A percentile compares a stretch with the other conserved stretches of the same genome.
phyloP scores from a whole-genome alignment of 1,284 basidiomycete genomes.

The Mycena citricolor region DNA sequence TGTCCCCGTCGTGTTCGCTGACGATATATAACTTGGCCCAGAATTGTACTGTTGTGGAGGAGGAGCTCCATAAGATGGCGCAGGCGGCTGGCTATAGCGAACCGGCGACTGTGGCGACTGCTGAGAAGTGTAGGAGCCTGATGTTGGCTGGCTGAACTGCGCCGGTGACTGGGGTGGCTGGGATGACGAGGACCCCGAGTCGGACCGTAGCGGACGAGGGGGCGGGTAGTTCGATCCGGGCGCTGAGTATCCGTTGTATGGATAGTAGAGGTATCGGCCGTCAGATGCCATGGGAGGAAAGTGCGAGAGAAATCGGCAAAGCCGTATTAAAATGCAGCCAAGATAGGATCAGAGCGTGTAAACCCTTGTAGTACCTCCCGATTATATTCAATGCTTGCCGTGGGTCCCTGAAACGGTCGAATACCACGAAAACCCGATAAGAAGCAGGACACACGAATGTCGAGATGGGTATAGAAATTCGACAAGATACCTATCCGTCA shows the following conservation, averaged over 20 bases:
- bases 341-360: too few relatives aligned
- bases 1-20: slow-evolving; percentile 4
- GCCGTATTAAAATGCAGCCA: too few relatives aligned
- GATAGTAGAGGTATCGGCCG: slow-evolving; percentile 57
- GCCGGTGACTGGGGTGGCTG: slow-evolving; percentile 21
- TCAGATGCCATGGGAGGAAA: slow-evolving; percentile 48
- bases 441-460: too few relatives aligned
- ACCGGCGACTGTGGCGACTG: slow-evolving; percentile 31
- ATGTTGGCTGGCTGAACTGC: slow-evolving; percentile 32
- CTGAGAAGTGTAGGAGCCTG: slow-evolving; percentile 28
- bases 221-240: slow-evolving; percentile 51
- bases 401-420: too few relatives aligned
- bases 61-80: slow-evolving; percentile 16
- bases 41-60: slow-evolving; percentile 18
- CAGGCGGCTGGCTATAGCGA: slow-evolving; percentile 29
- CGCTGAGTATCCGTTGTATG: slow-evolving; percentile 40
- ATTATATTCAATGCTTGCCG: too few relatives aligned
- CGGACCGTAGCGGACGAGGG: slow-evolving; percentile 34
- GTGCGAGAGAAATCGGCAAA: too few relatives aligned
- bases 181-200: slow-evolving; percentile 22
- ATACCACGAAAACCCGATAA: too few relatives aligned
- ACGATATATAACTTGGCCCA: slow-evolving; percentile 15
- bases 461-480: too few relatives aligned
- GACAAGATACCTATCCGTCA: too few relatives aligned
- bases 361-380: too few relatives aligned